These are phyloP conservation scores for Alternaria burnsii DNA, from an alignment of 2,329 filamentous ascomycete species.

Conservation along the genomic window DNA sequence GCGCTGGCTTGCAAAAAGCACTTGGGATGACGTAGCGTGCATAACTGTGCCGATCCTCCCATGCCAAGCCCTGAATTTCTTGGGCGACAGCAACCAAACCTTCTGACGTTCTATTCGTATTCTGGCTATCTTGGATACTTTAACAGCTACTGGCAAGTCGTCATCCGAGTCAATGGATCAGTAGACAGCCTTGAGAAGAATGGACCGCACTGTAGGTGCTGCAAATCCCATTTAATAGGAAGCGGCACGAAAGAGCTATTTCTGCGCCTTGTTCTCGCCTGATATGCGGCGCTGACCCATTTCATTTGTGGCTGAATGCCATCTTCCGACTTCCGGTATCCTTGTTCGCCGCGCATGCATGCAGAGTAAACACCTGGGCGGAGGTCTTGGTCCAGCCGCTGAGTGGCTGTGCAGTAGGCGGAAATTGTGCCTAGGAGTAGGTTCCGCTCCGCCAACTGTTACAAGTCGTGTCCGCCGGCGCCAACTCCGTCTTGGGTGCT, in stretches of 20 bases:
- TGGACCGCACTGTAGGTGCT: neutral
- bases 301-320: neutral
- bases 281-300: neutral
- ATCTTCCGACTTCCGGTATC: neutral
- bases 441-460: constrained; percentile 28
- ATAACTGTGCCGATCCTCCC: neutral
- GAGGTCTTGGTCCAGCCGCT: constrained; percentile 16
- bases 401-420: constrained; percentile 14
- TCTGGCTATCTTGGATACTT: neutral
- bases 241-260: neutral
- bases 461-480: constrained; percentile 19
- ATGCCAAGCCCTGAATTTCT: constrained; percentile 9
- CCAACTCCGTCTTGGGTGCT: constrained; percentile 32
- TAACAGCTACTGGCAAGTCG: neutral
- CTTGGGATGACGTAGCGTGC: constrained; percentile 1
- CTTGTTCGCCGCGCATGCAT: neutral
- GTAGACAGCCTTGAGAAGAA: neutral
- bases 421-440: constrained; percentile 3
- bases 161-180: neutral
- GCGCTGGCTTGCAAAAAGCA: constrained; percentile 2
- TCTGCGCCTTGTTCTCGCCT: neutral
- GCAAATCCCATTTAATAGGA: neutral
- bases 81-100: neutral
- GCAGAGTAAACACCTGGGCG: constrained; percentile 9
- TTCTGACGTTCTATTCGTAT: neutral